phyloP scores from a whole-genome alignment of 2,329 filamentous ascomycete species.

The Neonectria hederae region DNA sequence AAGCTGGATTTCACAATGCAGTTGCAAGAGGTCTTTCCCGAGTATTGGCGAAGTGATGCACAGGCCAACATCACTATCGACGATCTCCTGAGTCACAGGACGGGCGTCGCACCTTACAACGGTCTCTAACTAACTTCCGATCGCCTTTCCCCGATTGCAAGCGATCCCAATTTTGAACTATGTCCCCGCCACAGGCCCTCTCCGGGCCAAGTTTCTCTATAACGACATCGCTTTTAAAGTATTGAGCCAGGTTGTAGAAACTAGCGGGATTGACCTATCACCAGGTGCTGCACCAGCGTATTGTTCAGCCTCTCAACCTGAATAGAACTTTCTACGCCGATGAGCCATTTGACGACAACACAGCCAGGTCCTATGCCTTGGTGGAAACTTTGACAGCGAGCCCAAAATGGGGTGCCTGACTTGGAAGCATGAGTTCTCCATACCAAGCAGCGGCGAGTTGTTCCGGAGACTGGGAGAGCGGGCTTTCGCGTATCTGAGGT shows the following conservation, averaged over 20 bases:
- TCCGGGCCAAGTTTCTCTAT: not conserved
- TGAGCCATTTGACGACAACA: not conserved
- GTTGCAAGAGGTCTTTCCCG: not conserved
- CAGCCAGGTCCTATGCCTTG: not conserved
- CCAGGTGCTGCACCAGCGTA: not conserved
- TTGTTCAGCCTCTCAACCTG: not conserved
- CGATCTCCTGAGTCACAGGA: not conserved
- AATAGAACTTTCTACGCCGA: not conserved
- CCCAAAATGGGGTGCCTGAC: too few species aligned
- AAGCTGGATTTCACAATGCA: not conserved
- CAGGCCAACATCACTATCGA: not conserved
- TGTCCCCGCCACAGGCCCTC: not conserved
- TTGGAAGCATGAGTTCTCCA: too few species aligned
- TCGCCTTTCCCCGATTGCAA: too few species aligned
- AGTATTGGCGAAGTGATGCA: not conserved
- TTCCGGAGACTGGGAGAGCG: too few species aligned
- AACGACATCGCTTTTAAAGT: slow-evolving; percentile 1
- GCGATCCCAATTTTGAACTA: too few species aligned
- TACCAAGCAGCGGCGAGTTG: too few species aligned
- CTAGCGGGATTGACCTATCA: not conserved
- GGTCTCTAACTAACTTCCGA: too few species aligned
- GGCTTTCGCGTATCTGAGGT: too few species aligned
- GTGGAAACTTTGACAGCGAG: too few species aligned
- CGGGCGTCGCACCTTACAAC: not conserved
- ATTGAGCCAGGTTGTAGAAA: not conserved